A percentile compares a stretch with the other conserved stretches of the same genome.
phyloP scores from a whole-genome alignment of 2,329 filamentous ascomycete species.

The Penicillium glabrum region DNA sequence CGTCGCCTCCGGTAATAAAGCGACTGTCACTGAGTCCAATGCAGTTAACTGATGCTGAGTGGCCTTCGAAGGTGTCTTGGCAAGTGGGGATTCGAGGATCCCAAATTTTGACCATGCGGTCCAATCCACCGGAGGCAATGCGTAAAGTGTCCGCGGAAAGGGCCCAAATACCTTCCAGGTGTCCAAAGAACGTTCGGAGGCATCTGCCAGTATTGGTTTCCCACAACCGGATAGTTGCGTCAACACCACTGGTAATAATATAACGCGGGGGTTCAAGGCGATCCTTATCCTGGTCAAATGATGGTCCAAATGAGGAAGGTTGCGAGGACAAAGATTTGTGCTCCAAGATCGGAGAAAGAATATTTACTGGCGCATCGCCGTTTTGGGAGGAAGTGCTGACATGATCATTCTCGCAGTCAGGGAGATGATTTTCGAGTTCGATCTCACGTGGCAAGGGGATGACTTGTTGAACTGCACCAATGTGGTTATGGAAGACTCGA shows the following conservation, averaged over 20 bases:
- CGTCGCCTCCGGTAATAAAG: slow-evolving; percentile 89
- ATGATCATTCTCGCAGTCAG: slow-evolving; percentile 58
- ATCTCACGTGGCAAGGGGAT: slow-evolving; percentile 82
- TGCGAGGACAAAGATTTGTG: slow-evolving; percentile 33
- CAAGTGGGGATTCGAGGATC: slow-evolving; percentile 88
- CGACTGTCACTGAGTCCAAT: slow-evolving; percentile 86
- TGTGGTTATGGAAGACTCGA: slow-evolving; percentile 77
- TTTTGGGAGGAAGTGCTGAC: slow-evolving; percentile 38
- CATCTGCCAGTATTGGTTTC: slow-evolving; percentile 79
- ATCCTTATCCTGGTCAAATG: slow-evolving; percentile 60
- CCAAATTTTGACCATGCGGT: slow-evolving; percentile 95
- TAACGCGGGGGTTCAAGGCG: slow-evolving; percentile 80
- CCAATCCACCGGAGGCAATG: slow-evolving; percentile 85
- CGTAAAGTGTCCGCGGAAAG: slow-evolving; percentile 85
- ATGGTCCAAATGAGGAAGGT: slow-evolving; percentile 58
- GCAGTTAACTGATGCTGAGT: slow-evolving; percentile 88
- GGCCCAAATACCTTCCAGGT: slow-evolving; percentile 94
- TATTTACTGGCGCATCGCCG: slow-evolving; percentile 24
- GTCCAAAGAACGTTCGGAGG: slow-evolving; percentile 91
- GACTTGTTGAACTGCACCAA: slow-evolving; percentile 93
- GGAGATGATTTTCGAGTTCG: slow-evolving; percentile 74
- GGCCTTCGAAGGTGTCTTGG: slow-evolving; percentile 88
- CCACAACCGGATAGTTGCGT: slow-evolving; percentile 91
- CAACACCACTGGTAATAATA: slow-evolving; percentile 88
- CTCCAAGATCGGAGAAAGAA: slow-evolving; percentile 26